Evolutionary conservation across 1,139 yeast genomes (phyloP), one percentile per base, ranked within the genome.

Genomic region (Taphrina pruni): DNA sequence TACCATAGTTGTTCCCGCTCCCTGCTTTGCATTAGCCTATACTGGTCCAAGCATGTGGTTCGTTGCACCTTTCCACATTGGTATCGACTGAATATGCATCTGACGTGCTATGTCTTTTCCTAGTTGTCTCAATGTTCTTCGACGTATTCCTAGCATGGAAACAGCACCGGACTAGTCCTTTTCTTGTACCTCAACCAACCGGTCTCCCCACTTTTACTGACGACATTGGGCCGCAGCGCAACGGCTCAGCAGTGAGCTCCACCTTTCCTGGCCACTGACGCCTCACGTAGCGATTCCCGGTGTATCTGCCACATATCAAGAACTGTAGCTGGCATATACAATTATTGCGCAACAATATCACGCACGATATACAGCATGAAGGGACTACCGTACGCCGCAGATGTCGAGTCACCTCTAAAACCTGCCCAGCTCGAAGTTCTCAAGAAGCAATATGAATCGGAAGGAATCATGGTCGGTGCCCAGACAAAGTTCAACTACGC

Each of bases 401-500:
- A 69, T 39, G 70, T 71, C 8, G 71, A 69, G n/a, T 54, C 71
- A 60, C 90, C 97, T 0, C 84, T 94, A 54, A 83, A 93, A 0
- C 83, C 85, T 2, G 89, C 88, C 71, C 96, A 94, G 76, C 82
- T 95, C 61, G 87, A 85, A 20, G 84, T 92, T 3, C 83, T 94
- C 54, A 87, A 86, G 72, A 85, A 88, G 75, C 97, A 93, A 75
- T 90, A 91, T 60, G 85, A 87, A 46, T 82, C 88, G 1, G 99
- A 95, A 77, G 88, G 89, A 52, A 96, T 95, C 9, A 81, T 84
- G 65, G 93, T 91, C 0, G 83, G 92, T 0, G 83, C 90, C 0
- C 97, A 91, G 77, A 88, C 97, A 3, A 85, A 87, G 71, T 95
- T 95, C 83, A 95, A 94, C 78, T 90, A 90, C 75, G 96, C 97